Base-by-base conservation (phyloP, 208 protist genomes). In the Balamuthia mandrillaris region DNA sequence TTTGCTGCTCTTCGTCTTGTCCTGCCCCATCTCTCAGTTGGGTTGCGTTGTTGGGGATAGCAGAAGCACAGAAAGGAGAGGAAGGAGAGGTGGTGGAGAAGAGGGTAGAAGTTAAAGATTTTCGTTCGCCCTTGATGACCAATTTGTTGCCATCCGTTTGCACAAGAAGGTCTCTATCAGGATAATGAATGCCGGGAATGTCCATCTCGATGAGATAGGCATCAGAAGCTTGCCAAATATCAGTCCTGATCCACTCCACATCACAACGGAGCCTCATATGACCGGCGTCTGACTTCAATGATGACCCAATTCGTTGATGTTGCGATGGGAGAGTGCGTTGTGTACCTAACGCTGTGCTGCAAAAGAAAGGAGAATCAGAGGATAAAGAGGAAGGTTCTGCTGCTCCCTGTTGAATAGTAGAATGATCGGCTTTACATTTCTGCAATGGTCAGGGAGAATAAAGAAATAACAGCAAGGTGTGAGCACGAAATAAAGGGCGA, bases 71-170 rank as follows among this genome's bases (percentile, higher is more conserved):
- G 18, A 18, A n/a, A 56, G 18, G n/a, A 24, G 49, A 18, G 49
- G n/a, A 24, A 56, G 49, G 18, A 56, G 49, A 18, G 49, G n/a
- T 56, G 49, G n/a, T 56, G 49, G 18, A 18, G 18, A 18, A 56
- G 49, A 18, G n/a, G 18, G 49, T n/a, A 24, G 49, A 56, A 24
- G 49, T 56, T 24, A 56, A 56, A 56, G 18, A 56, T n/a, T 56
- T 56, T 56, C 18, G n/a, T 24, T n/a, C n/a, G 49, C 41, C 74
- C 18, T 82, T 61, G 44, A 82, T 82, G 6, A 82, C 52, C 14
- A 82, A 52, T 31, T 82, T 82, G 74, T 82, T 82, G n/a, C 52
- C 74, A 52, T 82, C 51, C 1, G 74, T 82, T 27, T 82, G 47
- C n/a, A 65, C 51, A 27, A 65, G 45, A 5, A 49, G 66, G 54